Evolutionary conservation across 1,284 basidiomycete species (phyloP).

Genomic region (Anthracocystis panici-leucophaei): DNA sequence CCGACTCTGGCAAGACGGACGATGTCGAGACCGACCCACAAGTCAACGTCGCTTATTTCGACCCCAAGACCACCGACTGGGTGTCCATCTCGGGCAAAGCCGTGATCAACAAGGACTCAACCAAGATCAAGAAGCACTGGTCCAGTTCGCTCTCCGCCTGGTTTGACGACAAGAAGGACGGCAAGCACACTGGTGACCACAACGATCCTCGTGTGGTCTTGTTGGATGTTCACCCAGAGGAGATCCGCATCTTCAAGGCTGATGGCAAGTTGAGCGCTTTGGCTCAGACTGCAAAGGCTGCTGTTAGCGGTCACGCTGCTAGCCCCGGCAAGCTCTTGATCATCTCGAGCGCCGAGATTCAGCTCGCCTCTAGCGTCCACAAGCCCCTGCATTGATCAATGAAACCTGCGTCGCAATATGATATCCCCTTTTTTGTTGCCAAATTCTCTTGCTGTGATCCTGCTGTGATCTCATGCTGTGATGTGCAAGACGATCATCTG

Average conservation of each 20-base stretch:
- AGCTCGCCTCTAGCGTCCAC: slow-evolving; percentile 67
- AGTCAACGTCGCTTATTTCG: slow-evolving; percentile 74
- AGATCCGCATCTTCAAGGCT: slow-evolving; percentile 70
- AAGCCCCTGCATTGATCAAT: slow-evolving; percentile 25
- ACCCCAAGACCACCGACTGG: slow-evolving; percentile 82
- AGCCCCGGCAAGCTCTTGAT: slow-evolving; percentile 77
- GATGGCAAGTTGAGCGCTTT: slow-evolving; percentile 49
- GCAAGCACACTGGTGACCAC: slow-evolving; percentile 83
- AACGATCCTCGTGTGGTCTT: slow-evolving; percentile 84
- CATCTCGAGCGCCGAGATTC: slow-evolving; percentile 76
- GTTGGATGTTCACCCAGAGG: slow-evolving; percentile 83
- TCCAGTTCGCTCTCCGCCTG: slow-evolving; percentile 73
- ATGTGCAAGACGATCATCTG: too few relatives aligned
- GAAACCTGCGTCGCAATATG: too few relatives aligned
- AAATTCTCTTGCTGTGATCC: too few relatives aligned
- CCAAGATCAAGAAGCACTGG: slow-evolving; percentile 65
- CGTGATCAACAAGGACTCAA: slow-evolving; percentile 48
- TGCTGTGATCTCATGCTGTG: too few relatives aligned
- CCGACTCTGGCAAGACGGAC: slow-evolving; percentile 61
- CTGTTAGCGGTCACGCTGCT: slow-evolving; percentile 75
- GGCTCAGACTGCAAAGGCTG: slow-evolving; percentile 74
- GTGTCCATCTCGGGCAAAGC: slow-evolving; percentile 84
- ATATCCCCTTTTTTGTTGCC: too few relatives aligned
- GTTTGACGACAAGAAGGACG: slow-evolving; percentile 88
- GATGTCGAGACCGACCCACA: slow-evolving; percentile 55